phyloP scores from a whole-genome alignment of 352 stramenopile species.

The Peronospora farinosa region DNA sequence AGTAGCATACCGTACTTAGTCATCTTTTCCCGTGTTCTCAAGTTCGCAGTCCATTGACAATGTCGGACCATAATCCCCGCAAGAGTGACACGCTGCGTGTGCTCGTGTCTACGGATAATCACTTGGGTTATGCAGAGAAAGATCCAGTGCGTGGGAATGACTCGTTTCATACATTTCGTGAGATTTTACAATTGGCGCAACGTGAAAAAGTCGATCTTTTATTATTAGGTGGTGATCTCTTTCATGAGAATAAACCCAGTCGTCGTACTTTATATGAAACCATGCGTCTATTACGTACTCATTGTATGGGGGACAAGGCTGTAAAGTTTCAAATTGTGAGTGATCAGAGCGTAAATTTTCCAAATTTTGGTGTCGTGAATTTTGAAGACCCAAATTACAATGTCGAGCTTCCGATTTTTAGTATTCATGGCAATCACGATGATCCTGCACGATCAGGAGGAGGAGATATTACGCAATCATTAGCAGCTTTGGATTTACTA shows the following conservation, averaged over 20 bases:
- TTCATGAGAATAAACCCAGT: slow-evolving; percentile 98
- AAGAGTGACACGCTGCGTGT: slow-evolving; percentile 69
- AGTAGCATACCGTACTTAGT: too few relatives aligned
- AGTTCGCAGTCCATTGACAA: neutral
- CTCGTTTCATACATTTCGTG: slow-evolving; percentile 85
- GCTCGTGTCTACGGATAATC: slow-evolving; percentile 97
- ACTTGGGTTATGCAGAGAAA: slow-evolving; percentile 95
- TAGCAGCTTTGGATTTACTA: slow-evolving; percentile 95
- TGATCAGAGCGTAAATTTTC: slow-evolving; percentile 88
- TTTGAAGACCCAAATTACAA: slow-evolving; percentile 95
- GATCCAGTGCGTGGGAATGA: slow-evolving; percentile 93
- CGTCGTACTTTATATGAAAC: slow-evolving; percentile 93
- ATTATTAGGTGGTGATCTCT: slow-evolving; percentile 96
- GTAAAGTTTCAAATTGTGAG: slow-evolving; percentile 87
- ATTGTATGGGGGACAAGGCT: slow-evolving; percentile 90
- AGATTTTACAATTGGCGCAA: slow-evolving; percentile 75
- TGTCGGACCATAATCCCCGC: slow-evolving; percentile 10
- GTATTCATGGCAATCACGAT: slow-evolving; percentile 99
- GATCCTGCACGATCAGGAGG: slow-evolving; percentile 91
- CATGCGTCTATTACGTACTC: slow-evolving; percentile 93
- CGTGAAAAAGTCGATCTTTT: slow-evolving; percentile 85
- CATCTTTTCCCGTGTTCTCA: too few relatives aligned
- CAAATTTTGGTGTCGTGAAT: slow-evolving; percentile 90
- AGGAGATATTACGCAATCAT: slow-evolving; percentile 50
- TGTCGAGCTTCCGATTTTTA: slow-evolving; percentile 95